Evolutionary conservation across 768 basidiomycete species (phyloP).

Genomic region (Pleurotus tuber-regium): DNA sequence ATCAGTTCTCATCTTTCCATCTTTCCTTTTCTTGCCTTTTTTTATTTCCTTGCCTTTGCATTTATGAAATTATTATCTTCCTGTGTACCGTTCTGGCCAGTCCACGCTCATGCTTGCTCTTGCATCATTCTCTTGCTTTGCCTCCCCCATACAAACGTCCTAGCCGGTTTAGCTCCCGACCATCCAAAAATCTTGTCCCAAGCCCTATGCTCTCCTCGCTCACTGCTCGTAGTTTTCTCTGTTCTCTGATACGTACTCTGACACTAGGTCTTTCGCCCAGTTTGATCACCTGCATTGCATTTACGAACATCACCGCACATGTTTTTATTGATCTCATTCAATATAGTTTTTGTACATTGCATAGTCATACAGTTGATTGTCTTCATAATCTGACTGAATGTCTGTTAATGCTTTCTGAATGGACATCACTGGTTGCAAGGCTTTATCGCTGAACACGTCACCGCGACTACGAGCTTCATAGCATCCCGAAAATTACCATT

Average conservation of each 20-base stretch:
- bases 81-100: constrained; percentile 11
- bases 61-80: constrained; percentile 15
- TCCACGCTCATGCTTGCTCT: constrained; percentile 17
- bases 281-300: constrained; percentile 32
- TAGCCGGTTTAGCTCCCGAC: no score
- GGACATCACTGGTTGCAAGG: neutral
- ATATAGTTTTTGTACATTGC: constrained; percentile 27
- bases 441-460: no score
- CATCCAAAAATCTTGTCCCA: constrained; percentile 9
- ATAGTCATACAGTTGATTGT: constrained; percentile 4
- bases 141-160: constrained; percentile 30
- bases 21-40: constrained; percentile 18
- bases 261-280: constrained; percentile 8
- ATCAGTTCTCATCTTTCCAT: constrained; percentile 14
- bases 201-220: constrained; percentile 26
- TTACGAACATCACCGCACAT: constrained; percentile 35
- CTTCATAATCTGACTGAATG: neutral
- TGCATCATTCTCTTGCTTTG: constrained; percentile 23
- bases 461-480: no score
- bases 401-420: constrained; percentile 1
- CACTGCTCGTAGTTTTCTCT: constrained; percentile 20
- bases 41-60: constrained; percentile 16
- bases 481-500: no score
- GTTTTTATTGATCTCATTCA: constrained; percentile 46
- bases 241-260: constrained; percentile 16